Conservation (phyloP, 805 yeast genomes). For the Ogataea wickerhamii region DNA sequence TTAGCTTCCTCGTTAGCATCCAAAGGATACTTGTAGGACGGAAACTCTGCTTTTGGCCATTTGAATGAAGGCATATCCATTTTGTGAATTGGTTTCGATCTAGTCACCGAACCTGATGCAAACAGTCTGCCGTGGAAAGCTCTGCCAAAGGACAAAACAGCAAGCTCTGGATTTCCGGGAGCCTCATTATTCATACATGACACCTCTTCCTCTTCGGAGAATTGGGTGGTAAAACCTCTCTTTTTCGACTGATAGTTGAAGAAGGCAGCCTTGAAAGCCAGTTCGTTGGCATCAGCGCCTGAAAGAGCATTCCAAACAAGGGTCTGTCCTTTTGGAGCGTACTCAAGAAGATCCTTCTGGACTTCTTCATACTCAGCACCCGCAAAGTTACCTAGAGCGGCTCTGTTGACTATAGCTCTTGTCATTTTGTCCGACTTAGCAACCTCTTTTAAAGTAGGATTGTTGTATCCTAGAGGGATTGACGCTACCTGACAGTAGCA, state of each 20-base stretch:
- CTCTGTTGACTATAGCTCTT: constrained; percentile 74
- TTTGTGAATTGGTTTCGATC: constrained; percentile 94
- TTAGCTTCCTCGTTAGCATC: constrained; percentile 84
- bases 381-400: constrained; percentile 82
- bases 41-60: constrained; percentile 96
- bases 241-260: constrained; percentile 68
- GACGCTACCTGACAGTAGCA: constrained; percentile 83
- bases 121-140: constrained; percentile 95
- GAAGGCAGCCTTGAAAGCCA: constrained; percentile 86
- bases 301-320: constrained; percentile 76
- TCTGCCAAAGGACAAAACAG: constrained; percentile 79
- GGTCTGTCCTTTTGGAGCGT: constrained; percentile 76
- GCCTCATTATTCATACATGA: constrained; percentile 76
- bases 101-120: constrained; percentile 86
- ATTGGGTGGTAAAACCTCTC: constrained; percentile 61
- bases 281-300: constrained; percentile 86
- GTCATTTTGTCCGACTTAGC: constrained; percentile 70
- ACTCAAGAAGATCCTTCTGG: constrained; percentile 59
- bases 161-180: constrained; percentile 87
- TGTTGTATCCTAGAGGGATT: constrained; percentile 81
- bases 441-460: constrained; percentile 66
- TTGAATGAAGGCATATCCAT: constrained; percentile 88
- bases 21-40: constrained; percentile 67
- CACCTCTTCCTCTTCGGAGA: constrained; percentile 63
- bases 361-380: constrained; percentile 51